Percentiles rank a stretch among this genome's conserved stretches.
Evolutionary conservation across 768 basidiomycete species (phyloP).

Genomic region (Paxillus ammoniavirescens): DNA sequence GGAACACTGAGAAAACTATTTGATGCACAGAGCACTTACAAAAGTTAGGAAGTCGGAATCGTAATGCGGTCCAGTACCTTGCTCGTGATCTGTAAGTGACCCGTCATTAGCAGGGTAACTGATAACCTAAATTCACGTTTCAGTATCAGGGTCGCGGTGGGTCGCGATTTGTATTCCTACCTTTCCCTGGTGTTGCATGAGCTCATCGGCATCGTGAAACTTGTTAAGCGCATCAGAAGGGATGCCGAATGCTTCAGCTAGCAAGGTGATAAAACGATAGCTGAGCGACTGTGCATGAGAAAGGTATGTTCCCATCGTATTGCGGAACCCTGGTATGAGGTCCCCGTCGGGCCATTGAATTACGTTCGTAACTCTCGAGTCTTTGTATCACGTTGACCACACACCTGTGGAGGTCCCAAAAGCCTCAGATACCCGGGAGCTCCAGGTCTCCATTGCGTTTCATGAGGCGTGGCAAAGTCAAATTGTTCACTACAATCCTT

Average conservation of each 20-base stretch:
- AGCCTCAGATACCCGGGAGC: conserved; percentile 66
- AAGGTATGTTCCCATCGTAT: conserved; percentile 56
- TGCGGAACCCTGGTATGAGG: conserved; percentile 68
- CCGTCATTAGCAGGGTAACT: conserved; percentile 65
- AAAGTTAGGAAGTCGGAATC: conserved; percentile 83
- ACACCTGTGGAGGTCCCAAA: conserved; percentile 76
- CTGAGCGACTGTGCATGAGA: conserved; percentile 59
- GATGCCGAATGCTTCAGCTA: conserved; percentile 71
- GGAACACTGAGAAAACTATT: background rate
- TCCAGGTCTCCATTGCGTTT: conserved; percentile 55
- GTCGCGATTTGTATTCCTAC: conserved; percentile 17
- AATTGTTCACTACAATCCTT: conserved; percentile 79
- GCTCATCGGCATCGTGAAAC: conserved; percentile 59
- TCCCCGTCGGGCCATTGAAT: conserved; percentile 75
- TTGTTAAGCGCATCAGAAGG: conserved; percentile 53
- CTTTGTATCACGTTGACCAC: conserved; percentile 7
- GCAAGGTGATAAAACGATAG: conserved; percentile 56
- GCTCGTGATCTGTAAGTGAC: conserved; percentile 51
- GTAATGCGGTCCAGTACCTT: conserved; percentile 83
- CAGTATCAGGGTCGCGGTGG: background rate
- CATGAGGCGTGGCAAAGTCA: conserved; percentile 71
- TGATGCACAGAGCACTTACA: conserved; percentile 33
- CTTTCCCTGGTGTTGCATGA: conserved; percentile 76
- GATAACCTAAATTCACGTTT: conserved; percentile 42
- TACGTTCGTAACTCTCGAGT: background rate